Conservation (phyloP, 306 rosid species). For the Quercus glauca region DNA sequence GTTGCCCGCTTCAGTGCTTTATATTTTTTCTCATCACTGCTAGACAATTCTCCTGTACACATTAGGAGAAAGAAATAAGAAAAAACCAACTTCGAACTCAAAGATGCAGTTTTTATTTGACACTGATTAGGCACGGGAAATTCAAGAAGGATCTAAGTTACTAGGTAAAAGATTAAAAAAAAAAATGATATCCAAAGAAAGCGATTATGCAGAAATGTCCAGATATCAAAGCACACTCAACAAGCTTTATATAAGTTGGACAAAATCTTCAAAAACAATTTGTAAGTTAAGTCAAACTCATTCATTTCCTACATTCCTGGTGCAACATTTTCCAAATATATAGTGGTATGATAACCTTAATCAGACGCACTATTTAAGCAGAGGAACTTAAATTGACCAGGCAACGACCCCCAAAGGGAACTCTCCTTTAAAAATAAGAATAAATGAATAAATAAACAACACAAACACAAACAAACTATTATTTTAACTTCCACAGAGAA, state of each 20-base stretch:
- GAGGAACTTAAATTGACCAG: neutral
- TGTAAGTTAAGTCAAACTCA: neutral
- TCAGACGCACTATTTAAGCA: neutral
- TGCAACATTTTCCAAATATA: neutral
- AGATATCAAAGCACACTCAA: too few species aligned
- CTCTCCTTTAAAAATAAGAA: too few species aligned
- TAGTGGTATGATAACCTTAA: neutral
- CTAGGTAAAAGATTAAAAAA: too few species aligned
- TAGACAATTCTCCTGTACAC: conserved; percentile 83
- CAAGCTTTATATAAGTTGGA: too few species aligned
- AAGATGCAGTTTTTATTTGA: neutral
- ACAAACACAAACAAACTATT: too few species aligned
- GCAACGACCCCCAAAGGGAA: too few species aligned
- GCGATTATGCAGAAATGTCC: too few species aligned
- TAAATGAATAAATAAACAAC: too few species aligned
- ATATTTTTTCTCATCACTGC: conserved; percentile 97
- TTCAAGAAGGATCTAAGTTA: neutral
- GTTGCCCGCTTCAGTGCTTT: conserved; percentile 98
- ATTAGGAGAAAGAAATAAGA: neutral
- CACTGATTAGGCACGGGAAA: neutral
- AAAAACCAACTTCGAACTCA: neutral
- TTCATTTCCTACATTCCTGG: neutral
- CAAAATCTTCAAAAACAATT: too few species aligned
- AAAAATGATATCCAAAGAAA: too few species aligned
- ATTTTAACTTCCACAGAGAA: neutral